phyloP scores from a whole-genome alignment of 2,329 filamentous ascomycete genomes.

The Phaeomoniella chlamydospora region DNA sequence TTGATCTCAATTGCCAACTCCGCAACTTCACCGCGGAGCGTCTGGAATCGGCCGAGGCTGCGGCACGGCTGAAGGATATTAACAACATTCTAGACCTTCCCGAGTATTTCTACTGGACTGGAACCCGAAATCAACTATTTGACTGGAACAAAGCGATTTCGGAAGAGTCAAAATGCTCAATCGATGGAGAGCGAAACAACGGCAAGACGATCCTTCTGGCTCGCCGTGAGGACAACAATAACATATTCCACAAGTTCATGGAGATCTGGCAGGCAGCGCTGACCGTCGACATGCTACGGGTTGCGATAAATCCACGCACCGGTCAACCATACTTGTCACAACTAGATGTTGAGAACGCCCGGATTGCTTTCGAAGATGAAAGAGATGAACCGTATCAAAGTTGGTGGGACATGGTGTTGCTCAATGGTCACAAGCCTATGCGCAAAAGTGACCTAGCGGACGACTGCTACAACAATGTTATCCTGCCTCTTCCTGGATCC shows the following conservation, averaged over 20 bases:
- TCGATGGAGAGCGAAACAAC: constrained; percentile 2
- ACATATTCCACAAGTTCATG: constrained; percentile 16
- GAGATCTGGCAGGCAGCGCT: constrained; percentile 15
- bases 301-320: constrained; percentile 9
- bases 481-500: constrained; percentile 13
- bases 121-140: neutral
- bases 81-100: neutral
- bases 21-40: no score
- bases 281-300: constrained; percentile 11
- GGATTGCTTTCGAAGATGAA: constrained; percentile 10
- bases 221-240: constrained; percentile 12
- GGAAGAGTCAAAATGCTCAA: neutral
- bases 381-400: constrained; percentile 8
- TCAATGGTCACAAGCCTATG: neutral
- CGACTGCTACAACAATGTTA: constrained; percentile 12
- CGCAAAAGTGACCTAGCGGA: constrained; percentile 7
- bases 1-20: neutral
- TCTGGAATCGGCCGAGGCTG: no score
- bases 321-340: constrained; percentile 9
- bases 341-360: constrained; percentile 6
- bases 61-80: neutral
- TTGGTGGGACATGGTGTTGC: constrained; percentile 8
- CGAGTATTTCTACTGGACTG: neutral
- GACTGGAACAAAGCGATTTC: neutral
- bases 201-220: constrained; percentile 12